These are phyloP conservation scores for Stachybotrys echinatus DNA, from an alignment of 2,329 filamentous ascomycete species.

Conservation along the genomic window DNA sequence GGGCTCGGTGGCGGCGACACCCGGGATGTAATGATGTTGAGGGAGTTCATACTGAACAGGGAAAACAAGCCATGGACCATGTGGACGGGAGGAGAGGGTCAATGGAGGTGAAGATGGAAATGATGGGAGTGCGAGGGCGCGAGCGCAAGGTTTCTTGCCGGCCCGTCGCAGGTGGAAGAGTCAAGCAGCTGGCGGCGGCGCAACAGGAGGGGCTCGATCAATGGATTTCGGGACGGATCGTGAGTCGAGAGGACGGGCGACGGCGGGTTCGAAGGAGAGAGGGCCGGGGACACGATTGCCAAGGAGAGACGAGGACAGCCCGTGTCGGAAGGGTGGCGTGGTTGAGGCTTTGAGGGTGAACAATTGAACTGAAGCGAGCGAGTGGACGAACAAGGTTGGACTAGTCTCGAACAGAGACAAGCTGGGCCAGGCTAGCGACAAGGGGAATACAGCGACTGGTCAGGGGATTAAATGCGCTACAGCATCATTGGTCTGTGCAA, in stretches of 20 bases:
- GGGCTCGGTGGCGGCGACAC: constrained; percentile 60
- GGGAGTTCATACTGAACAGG: constrained; percentile 80
- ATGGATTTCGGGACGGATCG: not conserved
- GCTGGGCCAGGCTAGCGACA: not conserved
- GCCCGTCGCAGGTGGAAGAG: not conserved
- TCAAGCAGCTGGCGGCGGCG: not conserved
- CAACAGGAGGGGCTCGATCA: not conserved
- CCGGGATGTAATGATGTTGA: constrained; percentile 87
- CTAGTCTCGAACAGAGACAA: not conserved
- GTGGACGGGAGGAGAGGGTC: not conserved
- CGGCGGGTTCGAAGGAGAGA: not conserved
- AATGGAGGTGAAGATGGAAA: not conserved
- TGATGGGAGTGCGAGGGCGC: not conserved
- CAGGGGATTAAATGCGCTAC: not conserved
- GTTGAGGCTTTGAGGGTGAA: not conserved
- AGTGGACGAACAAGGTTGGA: not conserved
- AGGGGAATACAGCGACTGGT: not conserved
- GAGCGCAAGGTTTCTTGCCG: not conserved
- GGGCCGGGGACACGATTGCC: not conserved
- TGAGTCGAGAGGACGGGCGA: not conserved
- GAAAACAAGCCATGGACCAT: constrained; percentile 49
- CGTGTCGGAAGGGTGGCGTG: not conserved
- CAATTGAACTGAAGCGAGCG: not conserved
- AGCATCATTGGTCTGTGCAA: not conserved
- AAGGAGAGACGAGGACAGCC: not conserved